phyloP scores from a whole-genome alignment of 1,284 basidiomycete species.

The Acaromyces ingoldii region DNA sequence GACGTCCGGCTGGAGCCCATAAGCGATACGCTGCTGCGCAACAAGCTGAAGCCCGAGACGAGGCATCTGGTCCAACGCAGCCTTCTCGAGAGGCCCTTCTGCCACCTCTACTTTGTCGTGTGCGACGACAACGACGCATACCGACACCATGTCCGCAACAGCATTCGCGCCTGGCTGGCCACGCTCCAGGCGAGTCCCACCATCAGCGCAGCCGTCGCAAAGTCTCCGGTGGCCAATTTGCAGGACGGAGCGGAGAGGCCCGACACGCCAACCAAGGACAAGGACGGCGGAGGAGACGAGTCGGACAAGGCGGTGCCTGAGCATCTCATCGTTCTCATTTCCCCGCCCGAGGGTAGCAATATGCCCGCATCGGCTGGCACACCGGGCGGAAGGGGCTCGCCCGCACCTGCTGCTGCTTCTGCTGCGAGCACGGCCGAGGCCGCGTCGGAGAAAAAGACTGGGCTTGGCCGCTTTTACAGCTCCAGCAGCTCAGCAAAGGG shows the following conservation, averaged over 20 bases:
- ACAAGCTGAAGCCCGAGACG: conserved; percentile 12
- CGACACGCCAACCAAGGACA: neutral
- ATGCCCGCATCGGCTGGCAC: neutral
- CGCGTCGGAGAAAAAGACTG: conserved; percentile 17
- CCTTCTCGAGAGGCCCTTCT: conserved; percentile 36
- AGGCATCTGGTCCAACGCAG: conserved; percentile 14
- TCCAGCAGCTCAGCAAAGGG: conserved; percentile 71
- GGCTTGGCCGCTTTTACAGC: conserved; percentile 58
- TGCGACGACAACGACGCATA: conserved; percentile 48
- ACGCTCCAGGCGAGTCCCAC: conserved; percentile 21
- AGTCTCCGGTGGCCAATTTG: neutral
- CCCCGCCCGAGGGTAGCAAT: conserved; percentile 23
- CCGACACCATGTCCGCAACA: conserved; percentile 42
- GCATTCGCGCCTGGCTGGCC: conserved; percentile 45
- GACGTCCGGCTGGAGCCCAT: conserved; percentile 29
- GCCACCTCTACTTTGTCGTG: conserved; percentile 45
- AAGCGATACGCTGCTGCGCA: conserved; percentile 13
- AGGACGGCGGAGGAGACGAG: neutral
- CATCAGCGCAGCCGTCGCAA: conserved; percentile 6
- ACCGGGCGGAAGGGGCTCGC: conserved; percentile 7
- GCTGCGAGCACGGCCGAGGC: conserved; percentile 62
- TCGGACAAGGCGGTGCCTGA: conserved; percentile 16
- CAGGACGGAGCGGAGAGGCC: too few species aligned
- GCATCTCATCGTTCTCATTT: conserved; percentile 47
- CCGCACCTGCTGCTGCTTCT: conserved; percentile 66